These are phyloP conservation scores for Schizonepeta tenuifolia DNA, from an alignment of 257 asterid species.

Conservation along the genomic window DNA sequence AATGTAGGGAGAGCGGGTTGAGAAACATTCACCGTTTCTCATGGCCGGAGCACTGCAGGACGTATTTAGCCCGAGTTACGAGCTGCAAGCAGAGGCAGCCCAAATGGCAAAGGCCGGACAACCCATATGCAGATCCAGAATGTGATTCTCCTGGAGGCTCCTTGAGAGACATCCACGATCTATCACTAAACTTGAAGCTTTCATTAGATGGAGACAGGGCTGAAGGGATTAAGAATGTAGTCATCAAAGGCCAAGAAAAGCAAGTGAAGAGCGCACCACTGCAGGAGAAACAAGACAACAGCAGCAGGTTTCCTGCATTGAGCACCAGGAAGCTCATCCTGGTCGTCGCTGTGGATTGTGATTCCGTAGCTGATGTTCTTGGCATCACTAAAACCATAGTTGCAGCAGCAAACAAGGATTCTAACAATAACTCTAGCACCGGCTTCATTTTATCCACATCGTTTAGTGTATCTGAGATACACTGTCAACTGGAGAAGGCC, in stretches of 20 bases:
- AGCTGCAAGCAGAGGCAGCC: slow-evolving; percentile 74
- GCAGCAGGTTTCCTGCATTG: slow-evolving; percentile 49
- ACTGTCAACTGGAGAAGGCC: slow-evolving; percentile 52
- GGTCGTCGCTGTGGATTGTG: slow-evolving; percentile 61
- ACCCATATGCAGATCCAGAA: slow-evolving; percentile 49
- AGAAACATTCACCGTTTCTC: slow-evolving; percentile 73
- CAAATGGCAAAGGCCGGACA: slow-evolving; percentile 59
- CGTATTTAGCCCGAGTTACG: slow-evolving; percentile 66
- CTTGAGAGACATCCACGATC: slow-evolving; percentile 69
- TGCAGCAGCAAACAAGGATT: slow-evolving; percentile 42
- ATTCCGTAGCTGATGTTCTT: slow-evolving; percentile 45
- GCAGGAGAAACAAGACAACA: slow-evolving; percentile 51
- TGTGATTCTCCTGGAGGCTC: slow-evolving; percentile 72
- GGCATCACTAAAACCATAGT: slow-evolving; percentile 42
- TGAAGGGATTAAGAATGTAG: slow-evolving; percentile 44
- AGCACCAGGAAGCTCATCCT: slow-evolving; percentile 53
- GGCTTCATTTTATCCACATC: slow-evolving; percentile 71
- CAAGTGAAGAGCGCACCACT: slow-evolving; percentile 46
- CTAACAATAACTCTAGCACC: slow-evolving; percentile 26
- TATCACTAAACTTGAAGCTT: slow-evolving; percentile 59
- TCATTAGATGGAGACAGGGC: slow-evolving; percentile 61
- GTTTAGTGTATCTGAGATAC: slow-evolving; percentile 53
- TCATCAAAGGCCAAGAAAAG: slow-evolving; percentile 43
- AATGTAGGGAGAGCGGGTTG: slow-evolving; percentile 64
- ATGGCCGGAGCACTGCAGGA: slow-evolving; percentile 83